These are phyloP conservation scores for Debaryomycetaceae sp. DNA, from an alignment of 1,139 yeast species.

Conservation along the genomic window DNA sequence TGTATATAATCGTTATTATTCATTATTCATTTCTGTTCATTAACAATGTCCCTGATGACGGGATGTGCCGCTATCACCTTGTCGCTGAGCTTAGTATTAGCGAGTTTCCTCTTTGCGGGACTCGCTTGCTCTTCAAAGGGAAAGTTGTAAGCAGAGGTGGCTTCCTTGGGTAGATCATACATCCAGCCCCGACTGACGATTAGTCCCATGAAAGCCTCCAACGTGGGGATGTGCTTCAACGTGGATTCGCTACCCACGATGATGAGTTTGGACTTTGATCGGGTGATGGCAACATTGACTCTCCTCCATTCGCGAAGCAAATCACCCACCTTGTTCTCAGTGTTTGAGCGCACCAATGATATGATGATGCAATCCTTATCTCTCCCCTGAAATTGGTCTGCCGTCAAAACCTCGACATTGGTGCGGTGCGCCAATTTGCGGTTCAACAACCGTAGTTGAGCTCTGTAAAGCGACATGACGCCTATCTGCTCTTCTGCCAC, in stretches of 20 bases:
- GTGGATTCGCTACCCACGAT: constrained; percentile 76
- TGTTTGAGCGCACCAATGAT: constrained; percentile 81
- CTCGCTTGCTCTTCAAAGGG: constrained; percentile 6
- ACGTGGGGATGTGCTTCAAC: constrained; percentile 49
- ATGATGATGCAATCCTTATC: constrained; percentile 89
- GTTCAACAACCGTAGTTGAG: constrained; percentile 62
- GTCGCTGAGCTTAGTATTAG: constrained; percentile 2
- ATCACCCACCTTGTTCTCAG: constrained; percentile 66
- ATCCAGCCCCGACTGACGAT: constrained; percentile 64
- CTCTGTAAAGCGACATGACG: constrained; percentile 82
- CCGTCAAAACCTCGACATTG: constrained; percentile 76
- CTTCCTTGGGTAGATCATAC: constrained; percentile 45
- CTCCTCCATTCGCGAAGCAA: constrained; percentile 85
- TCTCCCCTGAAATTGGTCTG: constrained; percentile 94
- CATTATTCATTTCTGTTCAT: constrained; percentile 10
- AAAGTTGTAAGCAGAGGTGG: constrained; percentile 32
- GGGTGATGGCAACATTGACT: constrained; percentile 87
- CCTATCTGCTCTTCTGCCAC: constrained; percentile 63
- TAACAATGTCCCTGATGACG: constrained; percentile 23
- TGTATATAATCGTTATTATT: constrained; percentile 6
- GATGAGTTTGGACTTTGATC: constrained; percentile 81
- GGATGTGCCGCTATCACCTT: constrained; percentile 17
- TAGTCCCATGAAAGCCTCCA: constrained; percentile 60
- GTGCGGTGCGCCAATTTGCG: constrained; percentile 34
- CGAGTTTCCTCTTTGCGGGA: constrained; percentile 1